Evolutionary conservation across 306 rosid species (phyloP), one percentile per base, ranked within the genome.

Genomic region (Lathyrus sativus): DNA sequence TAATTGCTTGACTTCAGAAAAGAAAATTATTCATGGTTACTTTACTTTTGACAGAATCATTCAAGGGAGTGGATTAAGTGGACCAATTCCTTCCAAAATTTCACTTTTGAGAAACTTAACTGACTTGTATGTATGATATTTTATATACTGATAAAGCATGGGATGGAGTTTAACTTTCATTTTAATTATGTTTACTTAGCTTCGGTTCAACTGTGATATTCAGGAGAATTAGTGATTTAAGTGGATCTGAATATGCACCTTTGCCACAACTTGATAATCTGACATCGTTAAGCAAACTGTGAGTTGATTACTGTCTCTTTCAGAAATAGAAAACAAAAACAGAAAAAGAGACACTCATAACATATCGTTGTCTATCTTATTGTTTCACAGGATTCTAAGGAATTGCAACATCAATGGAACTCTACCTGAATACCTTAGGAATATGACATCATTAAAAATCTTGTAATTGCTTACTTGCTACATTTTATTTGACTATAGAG

Each of bases 51-150:
- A 70, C 86, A 86, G 96, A 10, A 9, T 7, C 29, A 81, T 86
- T 72, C 90, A 90, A 48, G 96, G 81, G 11, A 84, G 87, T 62
- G 89, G 88, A 45, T 79, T 91, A 71, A 88, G 73, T 5, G 93
- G 97, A 26, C 96, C 93, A 14, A 81, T 91, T 81, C 95, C 92
- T 65, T 18, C 63, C 8, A 72, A 35, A 74, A 83, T 91, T 70
- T 76, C 83, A 72, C 24, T 0, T 35, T 67, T 85, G 74, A 58
- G 44, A 12, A 5, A 31, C 35, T 31, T 31, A 31, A 31, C 35
- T 5, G 35, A 31, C 6, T 31, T 31, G 35, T 31, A 31, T 80
- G 96, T 86, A 28, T 3, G 15, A 4, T 57, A 59, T 62, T 44
- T 33, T 15, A 31, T 35, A 41, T 7, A 11, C 9, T 4, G 37